These are phyloP conservation scores for Thielaviopsis cerberus DNA, from an alignment of 2,329 filamentous ascomycete genomes.

Conservation along the genomic window DNA sequence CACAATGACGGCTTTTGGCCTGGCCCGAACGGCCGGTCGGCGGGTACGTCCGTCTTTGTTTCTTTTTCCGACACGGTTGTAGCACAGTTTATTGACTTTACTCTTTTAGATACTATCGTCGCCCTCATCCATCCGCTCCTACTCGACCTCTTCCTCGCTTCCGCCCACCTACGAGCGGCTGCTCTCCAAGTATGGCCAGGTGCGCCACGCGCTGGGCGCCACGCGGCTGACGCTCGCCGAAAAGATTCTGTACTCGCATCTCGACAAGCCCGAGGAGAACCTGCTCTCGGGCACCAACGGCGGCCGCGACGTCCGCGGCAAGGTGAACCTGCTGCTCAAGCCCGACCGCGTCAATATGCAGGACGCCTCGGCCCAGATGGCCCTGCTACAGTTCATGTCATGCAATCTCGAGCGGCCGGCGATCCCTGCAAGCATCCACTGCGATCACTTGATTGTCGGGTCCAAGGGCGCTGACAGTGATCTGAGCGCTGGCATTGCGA, in stretches of 20 bases:
- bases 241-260: slow-evolving; percentile 94
- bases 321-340: slow-evolving; percentile 88
- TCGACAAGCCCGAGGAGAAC: slow-evolving; percentile 76
- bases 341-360: slow-evolving; percentile 98
- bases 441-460: slow-evolving; percentile 96
- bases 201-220: slow-evolving; percentile 50
- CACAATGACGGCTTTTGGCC: slow-evolving; percentile 32
- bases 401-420: slow-evolving; percentile 78
- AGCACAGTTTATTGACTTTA: neutral
- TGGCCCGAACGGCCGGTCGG: slow-evolving; percentile 29
- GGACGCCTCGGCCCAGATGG: slow-evolving; percentile 97
- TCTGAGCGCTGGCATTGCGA: slow-evolving; percentile 64
- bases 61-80: neutral
- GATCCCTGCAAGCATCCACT: slow-evolving; percentile 93
- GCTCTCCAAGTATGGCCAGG: slow-evolving; percentile 55
- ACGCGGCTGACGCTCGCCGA: slow-evolving; percentile 70
- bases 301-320: slow-evolving; percentile 66
- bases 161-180: slow-evolving; percentile 68
- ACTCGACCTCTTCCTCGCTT: slow-evolving; percentile 25
- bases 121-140: slow-evolving; percentile 19
- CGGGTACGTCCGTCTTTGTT: slow-evolving; percentile 25
- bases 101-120: slow-evolving; percentile 16
- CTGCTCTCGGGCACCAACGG: slow-evolving; percentile 67
- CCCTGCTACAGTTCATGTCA: slow-evolving; percentile 93
- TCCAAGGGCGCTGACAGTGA: slow-evolving; percentile 77